Evolutionary conservation across 805 yeast genomes (phyloP).

Genomic region (Isabelozyma heimii): DNA sequence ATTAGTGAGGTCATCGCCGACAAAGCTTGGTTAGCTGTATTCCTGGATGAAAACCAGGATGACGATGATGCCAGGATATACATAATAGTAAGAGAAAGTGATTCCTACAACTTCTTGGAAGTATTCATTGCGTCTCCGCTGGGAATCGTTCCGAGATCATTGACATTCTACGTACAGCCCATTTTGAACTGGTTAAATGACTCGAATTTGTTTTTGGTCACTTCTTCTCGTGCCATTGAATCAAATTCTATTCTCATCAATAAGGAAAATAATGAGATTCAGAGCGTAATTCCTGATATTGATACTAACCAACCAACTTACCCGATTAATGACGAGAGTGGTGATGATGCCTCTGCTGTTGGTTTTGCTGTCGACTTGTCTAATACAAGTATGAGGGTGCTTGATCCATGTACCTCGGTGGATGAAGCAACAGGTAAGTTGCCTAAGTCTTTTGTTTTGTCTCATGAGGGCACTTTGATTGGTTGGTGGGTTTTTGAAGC

Average conservation of each 20-base stretch:
- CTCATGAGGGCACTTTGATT: constrained; percentile 59
- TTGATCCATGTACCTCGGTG: constrained; percentile 55
- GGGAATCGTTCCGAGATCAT: constrained; percentile 46
- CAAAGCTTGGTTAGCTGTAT: not conserved
- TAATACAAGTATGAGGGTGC: constrained; percentile 35
- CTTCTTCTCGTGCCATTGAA: constrained; percentile 68
- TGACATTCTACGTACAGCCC: constrained; percentile 41
- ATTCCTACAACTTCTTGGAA: constrained; percentile 18
- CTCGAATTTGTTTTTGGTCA: constrained; percentile 36
- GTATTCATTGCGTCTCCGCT: constrained; percentile 52
- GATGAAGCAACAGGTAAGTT: constrained; percentile 54
- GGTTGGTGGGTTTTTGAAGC: constrained; percentile 66
- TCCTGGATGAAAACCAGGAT: not conserved
- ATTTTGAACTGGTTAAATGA: constrained; percentile 41
- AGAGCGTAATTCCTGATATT: not conserved
- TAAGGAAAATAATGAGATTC: constrained; percentile 4
- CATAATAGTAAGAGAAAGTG: constrained; percentile 2
- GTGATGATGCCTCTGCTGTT: constrained; percentile 66
- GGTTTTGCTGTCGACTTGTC: constrained; percentile 67
- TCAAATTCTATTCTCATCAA: constrained; percentile 34
- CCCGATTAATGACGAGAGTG: constrained; percentile 65
- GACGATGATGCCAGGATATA: not conserved
- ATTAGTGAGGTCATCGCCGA: not conserved
- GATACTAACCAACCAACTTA: constrained; percentile 20
- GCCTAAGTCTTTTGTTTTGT: constrained; percentile 64